Conservation (phyloP, 148 eudicot genomes). For the Rhododendron griersonianum region DNA sequence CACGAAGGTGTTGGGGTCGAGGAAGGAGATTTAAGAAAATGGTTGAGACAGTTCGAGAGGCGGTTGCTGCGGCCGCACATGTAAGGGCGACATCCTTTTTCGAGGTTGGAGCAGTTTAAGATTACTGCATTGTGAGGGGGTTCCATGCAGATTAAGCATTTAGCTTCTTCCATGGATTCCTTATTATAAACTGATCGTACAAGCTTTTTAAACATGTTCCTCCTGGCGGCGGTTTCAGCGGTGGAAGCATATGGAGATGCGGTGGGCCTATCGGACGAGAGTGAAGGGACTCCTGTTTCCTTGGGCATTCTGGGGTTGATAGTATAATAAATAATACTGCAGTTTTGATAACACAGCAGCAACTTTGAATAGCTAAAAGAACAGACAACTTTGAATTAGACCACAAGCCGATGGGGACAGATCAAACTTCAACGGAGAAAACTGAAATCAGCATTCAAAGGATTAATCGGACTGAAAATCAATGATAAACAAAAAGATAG, state of each 20-base stretch:
- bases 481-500: too few species aligned
- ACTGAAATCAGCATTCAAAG: too few species aligned
- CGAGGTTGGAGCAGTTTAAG: constrained; percentile 16
- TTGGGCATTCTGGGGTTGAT: background rate
- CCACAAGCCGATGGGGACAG: too few species aligned
- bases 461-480: too few species aligned
- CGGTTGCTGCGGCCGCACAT: constrained; percentile 20
- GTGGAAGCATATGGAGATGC: background rate
- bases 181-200: background rate
- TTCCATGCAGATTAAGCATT: constrained; percentile 27
- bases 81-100: constrained; percentile 28
- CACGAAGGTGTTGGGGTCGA: constrained; percentile 15
- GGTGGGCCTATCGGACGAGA: too few species aligned
- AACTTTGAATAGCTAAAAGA: too few species aligned
- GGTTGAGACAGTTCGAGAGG: constrained; percentile 22
- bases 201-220: background rate
- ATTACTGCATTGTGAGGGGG: constrained; percentile 24
- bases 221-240: background rate
- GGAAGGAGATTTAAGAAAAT: constrained; percentile 6
- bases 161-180: background rate
- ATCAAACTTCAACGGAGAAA: too few species aligned
- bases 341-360: too few species aligned
- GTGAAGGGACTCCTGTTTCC: background rate
- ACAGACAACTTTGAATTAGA: too few species aligned
- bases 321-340: too few species aligned